Conservation (phyloP, 306 rosid genomes). For the Hippophae gyantsensis region DNA sequence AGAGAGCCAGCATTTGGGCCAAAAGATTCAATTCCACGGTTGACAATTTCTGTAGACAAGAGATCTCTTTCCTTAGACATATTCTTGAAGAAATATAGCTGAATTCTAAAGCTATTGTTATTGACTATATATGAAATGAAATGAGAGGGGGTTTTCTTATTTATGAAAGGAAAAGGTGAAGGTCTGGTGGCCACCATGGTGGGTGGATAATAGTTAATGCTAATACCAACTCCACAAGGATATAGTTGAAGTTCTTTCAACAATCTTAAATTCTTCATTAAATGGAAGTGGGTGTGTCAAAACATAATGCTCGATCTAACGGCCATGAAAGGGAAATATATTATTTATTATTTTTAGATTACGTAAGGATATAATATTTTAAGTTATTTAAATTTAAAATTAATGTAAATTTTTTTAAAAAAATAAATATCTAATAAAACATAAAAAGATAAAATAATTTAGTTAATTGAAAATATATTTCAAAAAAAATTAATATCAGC, state of each 20-base stretch:
- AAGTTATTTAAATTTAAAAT: too few relatives aligned
- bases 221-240: slow-evolving; percentile 37
- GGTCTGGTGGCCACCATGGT: slow-evolving; percentile 5
- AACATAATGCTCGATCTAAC: background rate
- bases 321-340: background rate
- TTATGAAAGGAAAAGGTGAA: background rate
- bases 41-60: slow-evolving; percentile 80
- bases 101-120: too few relatives aligned
- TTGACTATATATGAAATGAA: too few relatives aligned
- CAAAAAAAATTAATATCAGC: too few relatives aligned
- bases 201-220: slow-evolving; percentile 59
- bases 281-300: slow-evolving; percentile 35
- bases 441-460: too few relatives aligned
- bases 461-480: too few relatives aligned
- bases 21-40: slow-evolving; percentile 68
- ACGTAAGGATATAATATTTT: too few relatives aligned
- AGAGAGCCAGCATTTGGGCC: slow-evolving; percentile 93
- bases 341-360: too few relatives aligned
- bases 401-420: too few relatives aligned
- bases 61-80: slow-evolving; percentile 72
- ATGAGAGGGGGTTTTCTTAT: background rate
- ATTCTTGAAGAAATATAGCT: background rate
- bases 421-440: too few relatives aligned
- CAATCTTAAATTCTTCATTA: slow-evolving; percentile 52
- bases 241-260: slow-evolving; percentile 61